Evolutionary conservation across 768 basidiomycete species (phyloP).

Genomic region (Baorangia bicolor): DNA sequence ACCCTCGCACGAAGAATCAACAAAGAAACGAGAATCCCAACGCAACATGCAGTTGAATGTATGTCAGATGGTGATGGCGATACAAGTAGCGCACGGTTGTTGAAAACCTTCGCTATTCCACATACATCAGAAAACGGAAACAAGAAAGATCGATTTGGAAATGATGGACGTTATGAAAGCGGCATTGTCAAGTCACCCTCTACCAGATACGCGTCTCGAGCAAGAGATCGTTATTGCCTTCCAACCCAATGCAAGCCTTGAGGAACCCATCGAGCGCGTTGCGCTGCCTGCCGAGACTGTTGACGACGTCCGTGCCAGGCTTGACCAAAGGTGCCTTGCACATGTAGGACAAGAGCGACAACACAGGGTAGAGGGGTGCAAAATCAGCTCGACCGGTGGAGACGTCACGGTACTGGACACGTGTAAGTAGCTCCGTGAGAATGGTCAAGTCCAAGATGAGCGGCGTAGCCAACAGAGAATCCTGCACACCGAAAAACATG

Average conservation of each 20-base stretch:
- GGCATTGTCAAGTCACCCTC: constrained; percentile 17
- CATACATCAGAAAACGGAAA: background rate
- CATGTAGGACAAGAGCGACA: constrained; percentile 95
- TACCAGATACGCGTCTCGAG: constrained; percentile 89
- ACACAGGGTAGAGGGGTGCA: constrained; percentile 82
- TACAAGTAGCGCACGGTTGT: constrained; percentile 10
- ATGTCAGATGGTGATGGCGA: background rate
- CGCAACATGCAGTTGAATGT: constrained; percentile 18
- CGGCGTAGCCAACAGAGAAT: constrained; percentile 93
- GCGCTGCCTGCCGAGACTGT: constrained; percentile 92
- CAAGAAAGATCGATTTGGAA: background rate
- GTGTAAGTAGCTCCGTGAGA: constrained; percentile 91
- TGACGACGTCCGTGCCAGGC: constrained; percentile 90
- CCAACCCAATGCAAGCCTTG: constrained; percentile 90
- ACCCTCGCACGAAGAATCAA: background rate
- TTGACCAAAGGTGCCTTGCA: constrained; percentile 98
- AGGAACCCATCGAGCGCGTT: constrained; percentile 92
- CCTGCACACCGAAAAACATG: constrained; percentile 41
- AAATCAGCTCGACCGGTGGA: constrained; percentile 55
- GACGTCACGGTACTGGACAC: constrained; percentile 79
- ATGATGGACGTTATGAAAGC: background rate
- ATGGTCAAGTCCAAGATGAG: constrained; percentile 93
- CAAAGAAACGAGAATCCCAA: background rate
- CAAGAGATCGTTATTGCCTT: constrained; percentile 79
- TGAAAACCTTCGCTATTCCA: constrained; percentile 17